Evolutionary conservation across 129 eudicot genomes (phyloP), one percentile per base, ranked within the genome.

Genomic region (Flaveria sonorensis): DNA sequence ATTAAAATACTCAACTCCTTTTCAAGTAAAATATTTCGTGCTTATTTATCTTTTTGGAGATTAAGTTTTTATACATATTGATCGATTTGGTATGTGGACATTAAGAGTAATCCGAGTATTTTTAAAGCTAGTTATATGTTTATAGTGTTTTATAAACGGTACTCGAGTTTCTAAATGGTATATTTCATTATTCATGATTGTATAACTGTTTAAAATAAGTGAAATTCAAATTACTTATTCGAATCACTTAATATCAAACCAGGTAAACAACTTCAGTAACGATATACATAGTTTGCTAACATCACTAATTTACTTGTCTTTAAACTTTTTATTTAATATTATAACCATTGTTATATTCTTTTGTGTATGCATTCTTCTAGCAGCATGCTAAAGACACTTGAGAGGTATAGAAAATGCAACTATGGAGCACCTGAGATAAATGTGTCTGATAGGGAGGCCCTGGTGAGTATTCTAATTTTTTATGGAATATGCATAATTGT

Each of bases 381-480:
- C 88, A 89, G 98, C 89, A 92, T 92, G 96, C 94, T 92, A 67
- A 92, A 88, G 82, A 92, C 96, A 40, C 89, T 92, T 21, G 98
- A 92, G 78, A 89, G 94, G 88, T 92, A 92, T 73, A 96, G 88
- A 70, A 92, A 89, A 84, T 83, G 94, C 90, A 92, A 90, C 93
- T 92, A 92, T 76, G 98, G 94, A 61, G 92, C 98, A 53, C 96
- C 98, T 10, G 98, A 92, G 59, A 68, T 90, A 16, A 90, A 84
- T 80, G 89, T 86, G 65, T 92, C 98, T 67, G 70, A 92, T 57
- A 88, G 90, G 79, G 98, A 92, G 76, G 98, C 98, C 57, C 81
- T 89, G 90, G 96, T 92, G 72, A 77, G 66, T 70, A 62, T 62
- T 40, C 12, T 51, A 53, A 14, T 10, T 10, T 4, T 18, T 16